These are phyloP conservation scores for Nakazawaea siamensis DNA, from an alignment of 805 yeast genomes.

Conservation along the genomic window DNA sequence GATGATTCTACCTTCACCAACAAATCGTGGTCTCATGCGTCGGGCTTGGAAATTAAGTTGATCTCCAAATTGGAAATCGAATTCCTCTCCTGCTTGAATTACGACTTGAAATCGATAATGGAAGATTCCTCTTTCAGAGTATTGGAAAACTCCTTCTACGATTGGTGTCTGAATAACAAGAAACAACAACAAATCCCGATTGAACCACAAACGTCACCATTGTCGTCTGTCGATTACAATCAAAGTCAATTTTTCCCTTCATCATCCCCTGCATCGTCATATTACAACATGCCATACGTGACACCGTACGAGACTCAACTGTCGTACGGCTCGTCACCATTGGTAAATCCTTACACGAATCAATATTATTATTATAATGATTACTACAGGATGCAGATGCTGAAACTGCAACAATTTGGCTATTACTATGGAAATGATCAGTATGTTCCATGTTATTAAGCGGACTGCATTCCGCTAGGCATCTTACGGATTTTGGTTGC, in stretches of 20 bases:
- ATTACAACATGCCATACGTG: no score
- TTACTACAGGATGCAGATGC: constrained; percentile 1
- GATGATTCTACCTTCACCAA: constrained; percentile 96
- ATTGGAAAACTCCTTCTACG: constrained; percentile 8
- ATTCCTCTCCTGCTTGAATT: constrained; percentile 40
- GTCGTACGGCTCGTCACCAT: constrained; percentile 2
- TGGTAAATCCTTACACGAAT: constrained; percentile 5
- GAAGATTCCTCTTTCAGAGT: constrained; percentile 8
- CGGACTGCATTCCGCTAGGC: background rate
- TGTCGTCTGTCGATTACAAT: background rate
- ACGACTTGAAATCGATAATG: constrained; percentile 8
- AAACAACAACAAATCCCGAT: background rate
- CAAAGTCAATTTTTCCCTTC: constrained; percentile 1
- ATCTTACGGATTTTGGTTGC: no score
- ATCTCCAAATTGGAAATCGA: constrained; percentile 62
- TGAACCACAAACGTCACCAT: background rate
- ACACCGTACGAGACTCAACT: background rate
- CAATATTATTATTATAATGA: constrained; percentile 6
- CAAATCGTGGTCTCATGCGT: constrained; percentile 94
- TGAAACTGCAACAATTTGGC: constrained; percentile 4
- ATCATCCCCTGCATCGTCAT: background rate
- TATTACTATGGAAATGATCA: constrained; percentile 9
- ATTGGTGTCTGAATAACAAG: constrained; percentile 8
- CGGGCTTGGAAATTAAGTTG: constrained; percentile 57
- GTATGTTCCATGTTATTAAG: constrained; percentile 7